These are phyloP conservation scores for Phalaenopsis aphrodite DNA, from an alignment of 106 monocot species.

Conservation along the genomic window DNA sequence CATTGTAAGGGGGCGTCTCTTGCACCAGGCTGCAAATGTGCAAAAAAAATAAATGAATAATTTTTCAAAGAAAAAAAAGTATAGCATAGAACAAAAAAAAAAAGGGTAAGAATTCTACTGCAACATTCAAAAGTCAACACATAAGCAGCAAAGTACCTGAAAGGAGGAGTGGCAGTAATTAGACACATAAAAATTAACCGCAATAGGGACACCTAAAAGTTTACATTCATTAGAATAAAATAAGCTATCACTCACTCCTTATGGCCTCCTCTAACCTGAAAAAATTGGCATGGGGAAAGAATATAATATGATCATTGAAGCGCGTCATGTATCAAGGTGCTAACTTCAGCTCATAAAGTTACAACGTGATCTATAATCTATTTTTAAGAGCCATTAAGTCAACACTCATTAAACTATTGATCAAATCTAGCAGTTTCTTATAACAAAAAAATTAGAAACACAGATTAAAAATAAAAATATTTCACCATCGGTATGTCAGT, in stretches of 20 bases:
- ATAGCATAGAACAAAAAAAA: background rate
- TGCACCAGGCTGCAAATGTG: conserved; percentile 56
- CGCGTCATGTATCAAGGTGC: background rate
- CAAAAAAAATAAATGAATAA: too few relatives aligned
- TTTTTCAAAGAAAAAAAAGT: background rate
- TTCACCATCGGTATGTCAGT: background rate
- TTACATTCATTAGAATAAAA: too few relatives aligned
- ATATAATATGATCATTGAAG: background rate
- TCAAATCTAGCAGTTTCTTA: background rate
- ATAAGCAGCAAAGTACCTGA: background rate
- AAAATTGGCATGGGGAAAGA: background rate
- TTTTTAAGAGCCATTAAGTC: background rate
- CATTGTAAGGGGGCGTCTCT: conserved; percentile 68
- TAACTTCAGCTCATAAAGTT: background rate
- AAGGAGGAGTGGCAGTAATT: background rate
- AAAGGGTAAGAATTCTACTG: background rate
- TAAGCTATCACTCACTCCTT: too few relatives aligned
- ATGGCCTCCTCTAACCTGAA: background rate
- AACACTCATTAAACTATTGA: background rate
- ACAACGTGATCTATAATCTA: background rate
- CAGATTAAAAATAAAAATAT: background rate
- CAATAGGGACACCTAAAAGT: too few relatives aligned
- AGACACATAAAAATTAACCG: too few relatives aligned
- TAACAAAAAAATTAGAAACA: background rate
- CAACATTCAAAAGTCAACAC: background rate